phyloP scores from a whole-genome alignment of 192 early-diverging fungal genomes.

The Coemansia sp. region DNA sequence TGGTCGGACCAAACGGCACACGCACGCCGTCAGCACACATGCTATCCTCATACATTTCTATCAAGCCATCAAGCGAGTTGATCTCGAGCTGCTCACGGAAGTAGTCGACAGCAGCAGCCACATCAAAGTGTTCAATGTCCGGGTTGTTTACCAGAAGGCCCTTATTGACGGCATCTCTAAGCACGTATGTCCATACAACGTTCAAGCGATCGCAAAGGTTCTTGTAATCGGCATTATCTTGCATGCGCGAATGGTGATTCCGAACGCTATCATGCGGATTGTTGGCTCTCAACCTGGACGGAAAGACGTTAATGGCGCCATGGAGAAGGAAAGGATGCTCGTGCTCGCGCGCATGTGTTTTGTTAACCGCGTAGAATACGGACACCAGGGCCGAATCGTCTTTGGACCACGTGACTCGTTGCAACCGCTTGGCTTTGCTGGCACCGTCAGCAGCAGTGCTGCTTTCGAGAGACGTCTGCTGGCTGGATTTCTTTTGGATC shows the following conservation, averaged over 20 bases:
- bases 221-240: not conserved
- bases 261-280: conserved; percentile 21
- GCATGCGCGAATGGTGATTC: conserved; percentile 15
- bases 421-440: not conserved
- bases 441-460: not conserved
- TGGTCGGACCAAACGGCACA: not conserved
- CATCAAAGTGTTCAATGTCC: conserved; percentile 22
- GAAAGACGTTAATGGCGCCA: conserved; percentile 16
- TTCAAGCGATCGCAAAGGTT: conserved; percentile 1
- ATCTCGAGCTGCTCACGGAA: conserved; percentile 15
- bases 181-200: conserved; percentile 27
- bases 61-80: conserved; percentile 12
- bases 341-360: conserved; percentile 27
- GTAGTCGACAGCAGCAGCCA: conserved; percentile 13
- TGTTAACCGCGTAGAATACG: conserved; percentile 21
- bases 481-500: not conserved
- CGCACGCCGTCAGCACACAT: conserved; percentile 4
- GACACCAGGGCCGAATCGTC: conserved; percentile 13
- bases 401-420: conserved; percentile 19
- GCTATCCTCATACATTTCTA: conserved; percentile 19
- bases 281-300: not conserved
- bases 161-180: conserved; percentile 28
- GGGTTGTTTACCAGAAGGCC: conserved; percentile 21
- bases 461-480: not conserved
- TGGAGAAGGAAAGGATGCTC: conserved; percentile 17